Evolutionary conservation across 2,329 filamentous ascomycete genomes (phyloP), one percentile per base, ranked within the genome.

Genomic region (Colletotrichum euphorbiae): DNA sequence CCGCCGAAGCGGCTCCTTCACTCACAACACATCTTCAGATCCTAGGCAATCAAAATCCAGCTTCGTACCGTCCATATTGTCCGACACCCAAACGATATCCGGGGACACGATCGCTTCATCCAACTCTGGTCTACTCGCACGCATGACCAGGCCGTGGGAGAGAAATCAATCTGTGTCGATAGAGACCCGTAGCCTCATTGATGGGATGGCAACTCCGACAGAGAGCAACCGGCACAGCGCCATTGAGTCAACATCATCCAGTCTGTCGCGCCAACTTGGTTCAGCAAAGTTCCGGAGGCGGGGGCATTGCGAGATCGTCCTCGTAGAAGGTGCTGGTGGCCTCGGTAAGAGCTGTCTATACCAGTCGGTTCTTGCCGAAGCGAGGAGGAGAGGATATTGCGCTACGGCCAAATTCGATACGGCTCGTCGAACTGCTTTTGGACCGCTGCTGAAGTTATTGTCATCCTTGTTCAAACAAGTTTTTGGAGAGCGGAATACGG

Each of bases 401-500:
- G 87, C 88, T 6, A 89, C 87, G 36, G 86, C 89, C 45, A 91
- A 91, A 73, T 91, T 91, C 67, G 89, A 91, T 72, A 86, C 85
- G 0, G 85, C 88, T 0, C 82, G 86, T 71, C 84, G 84, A 72
- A 86, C 83, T 8, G 86, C 89, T 3, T 91, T 90, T 74, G 88
- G 88, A 1, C 89, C 89, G 4, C 77, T 91, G 43, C 81, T 91
- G 28, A 90, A 87, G 76, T 77, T 91, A n/a, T 77, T 91, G 11
- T 90, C 88, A 11, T 90, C 87, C 19, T 79, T 91, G 15, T 90
- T 91, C 77, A 88, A 88, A 73, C 89, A 91, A 74, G 86, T 90
- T 3, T 91, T 88, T 82, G 89, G 88, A 1, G 89, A 91, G 75
- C 84, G 85, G 43, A 88, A 90, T 72, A 90, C 89, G 0, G 87